Percentiles rank a stretch among this genome's conserved stretches.
Conservation (phyloP, 2,329 filamentous ascomycete genomes). For the Diplodia mutila region DNA sequence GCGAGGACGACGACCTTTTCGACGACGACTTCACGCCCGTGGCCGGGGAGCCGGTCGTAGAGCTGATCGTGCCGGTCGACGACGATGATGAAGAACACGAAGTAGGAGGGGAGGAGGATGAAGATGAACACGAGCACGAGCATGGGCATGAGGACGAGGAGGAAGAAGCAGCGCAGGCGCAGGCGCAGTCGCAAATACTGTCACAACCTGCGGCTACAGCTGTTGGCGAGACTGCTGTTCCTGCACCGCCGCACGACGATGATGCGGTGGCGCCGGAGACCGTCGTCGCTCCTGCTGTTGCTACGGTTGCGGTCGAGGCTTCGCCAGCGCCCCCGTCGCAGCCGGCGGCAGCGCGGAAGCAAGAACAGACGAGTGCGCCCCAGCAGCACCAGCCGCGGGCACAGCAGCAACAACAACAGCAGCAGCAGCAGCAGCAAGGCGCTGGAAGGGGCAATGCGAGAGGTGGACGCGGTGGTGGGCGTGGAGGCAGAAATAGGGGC, state of each 20-base stretch:
- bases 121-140: neutral
- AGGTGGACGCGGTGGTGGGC: constrained; percentile 29
- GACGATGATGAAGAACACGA: neutral
- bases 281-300: too few species aligned
- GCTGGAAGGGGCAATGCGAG: constrained; percentile 29
- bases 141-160: neutral
- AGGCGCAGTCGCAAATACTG: neutral
- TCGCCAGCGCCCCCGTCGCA: neutral
- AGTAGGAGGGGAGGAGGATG: neutral
- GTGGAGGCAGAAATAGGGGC: constrained; percentile 28
- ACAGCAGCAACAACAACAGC: constrained; percentile 27
- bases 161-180: neutral
- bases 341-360: neutral
- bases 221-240: neutral
- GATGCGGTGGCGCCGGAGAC: neutral
- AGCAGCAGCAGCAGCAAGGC: constrained; percentile 25
- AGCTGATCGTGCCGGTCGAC: constrained; percentile 33
- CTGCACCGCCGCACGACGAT: neutral
- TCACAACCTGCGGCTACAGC: neutral
- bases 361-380: neutral
- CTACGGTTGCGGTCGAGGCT: neutral
- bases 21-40: constrained; percentile 56
- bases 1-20: constrained; percentile 56
- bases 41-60: constrained; percentile 45
- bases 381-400: neutral